These are phyloP conservation scores for Pseudozyma thailandica DNA, from an alignment of 1,284 basidiomycete species.

Conservation along the genomic window DNA sequence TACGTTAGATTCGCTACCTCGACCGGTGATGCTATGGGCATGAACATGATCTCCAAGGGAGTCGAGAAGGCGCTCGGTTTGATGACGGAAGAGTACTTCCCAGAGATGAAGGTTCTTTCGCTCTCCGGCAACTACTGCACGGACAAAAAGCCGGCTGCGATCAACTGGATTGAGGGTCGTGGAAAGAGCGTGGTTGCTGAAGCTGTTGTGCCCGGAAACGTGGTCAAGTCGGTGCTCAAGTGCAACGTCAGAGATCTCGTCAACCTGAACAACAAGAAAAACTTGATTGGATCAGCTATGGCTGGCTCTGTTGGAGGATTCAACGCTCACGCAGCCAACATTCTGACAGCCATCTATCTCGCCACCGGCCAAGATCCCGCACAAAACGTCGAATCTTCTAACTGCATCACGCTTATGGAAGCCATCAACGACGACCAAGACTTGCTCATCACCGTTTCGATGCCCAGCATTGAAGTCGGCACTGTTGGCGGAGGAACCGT, in stretches of 20 bases:
- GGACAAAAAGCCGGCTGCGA: constrained; percentile 99
- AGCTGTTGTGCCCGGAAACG: constrained; percentile 86
- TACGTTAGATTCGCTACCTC: constrained; percentile 94
- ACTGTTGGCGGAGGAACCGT: constrained; percentile 93
- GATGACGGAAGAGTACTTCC: constrained; percentile 81
- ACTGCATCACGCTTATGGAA: constrained; percentile 99
- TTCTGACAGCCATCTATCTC: constrained; percentile 90
- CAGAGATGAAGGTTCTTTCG: constrained; percentile 91
- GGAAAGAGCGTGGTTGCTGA: constrained; percentile 98
- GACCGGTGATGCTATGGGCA: constrained; percentile 99
- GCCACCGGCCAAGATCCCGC: constrained; percentile 99
- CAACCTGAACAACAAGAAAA: constrained; percentile 97
- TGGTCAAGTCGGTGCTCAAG: constrained; percentile 92
- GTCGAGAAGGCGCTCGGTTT: constrained; percentile 86
- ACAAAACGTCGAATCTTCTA: constrained; percentile 97
- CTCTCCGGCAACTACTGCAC: constrained; percentile 99
- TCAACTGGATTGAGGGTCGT: constrained; percentile 99
- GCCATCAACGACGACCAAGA: constrained; percentile 89
- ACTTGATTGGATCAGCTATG: constrained; percentile 96
- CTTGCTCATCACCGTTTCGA: constrained; percentile 73
- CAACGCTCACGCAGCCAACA: constrained; percentile 98
- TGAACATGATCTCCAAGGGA: constrained; percentile 86
- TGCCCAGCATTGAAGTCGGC: constrained; percentile 69
- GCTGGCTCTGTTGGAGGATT: constrained; percentile 96
- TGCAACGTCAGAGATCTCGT: constrained; percentile 90